A percentile compares a stretch with the other conserved stretches of the same genome.
Conservation (phyloP, 305 asterid species). For the Fraxinus angustifolia region DNA sequence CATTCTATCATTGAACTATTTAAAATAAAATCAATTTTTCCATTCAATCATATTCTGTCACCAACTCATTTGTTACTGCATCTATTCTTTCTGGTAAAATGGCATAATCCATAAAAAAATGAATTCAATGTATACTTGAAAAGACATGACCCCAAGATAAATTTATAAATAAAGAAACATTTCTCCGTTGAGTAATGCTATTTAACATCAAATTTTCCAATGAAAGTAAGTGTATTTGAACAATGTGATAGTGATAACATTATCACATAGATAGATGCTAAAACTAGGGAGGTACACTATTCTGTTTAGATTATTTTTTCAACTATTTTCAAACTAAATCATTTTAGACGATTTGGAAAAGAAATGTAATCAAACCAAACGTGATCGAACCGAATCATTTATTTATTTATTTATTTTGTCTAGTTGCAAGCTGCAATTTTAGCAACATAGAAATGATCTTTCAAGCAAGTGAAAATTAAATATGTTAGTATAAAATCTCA, state of each 20-base stretch:
- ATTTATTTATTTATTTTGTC: too few relatives aligned
- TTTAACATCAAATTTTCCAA: neutral
- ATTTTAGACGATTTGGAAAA: neutral
- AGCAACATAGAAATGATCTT: neutral
- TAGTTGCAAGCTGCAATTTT: neutral
- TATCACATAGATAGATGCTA: neutral
- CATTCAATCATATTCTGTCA: too few relatives aligned
- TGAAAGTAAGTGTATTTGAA: too few relatives aligned
- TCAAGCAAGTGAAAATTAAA: neutral
- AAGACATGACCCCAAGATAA: neutral
- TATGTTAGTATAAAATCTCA: neutral
- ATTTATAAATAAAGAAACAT: neutral
- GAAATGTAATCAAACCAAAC: neutral
- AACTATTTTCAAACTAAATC: neutral
- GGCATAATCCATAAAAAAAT: too few relatives aligned
- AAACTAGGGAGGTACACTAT: neutral
- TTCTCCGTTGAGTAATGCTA: neutral
- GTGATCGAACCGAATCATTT: too few relatives aligned
- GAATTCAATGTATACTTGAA: neutral
- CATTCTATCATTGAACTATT: too few relatives aligned
- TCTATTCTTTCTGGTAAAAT: too few relatives aligned
- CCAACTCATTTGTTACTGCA: too few relatives aligned
- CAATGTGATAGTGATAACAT: neutral
- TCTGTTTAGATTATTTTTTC: neutral
- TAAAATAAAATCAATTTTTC: too few relatives aligned